Evolutionary conservation across 352 stramenopile species (phyloP), one percentile per base, ranked within the genome.

Genomic region (Saprolegnia parasitica): DNA sequence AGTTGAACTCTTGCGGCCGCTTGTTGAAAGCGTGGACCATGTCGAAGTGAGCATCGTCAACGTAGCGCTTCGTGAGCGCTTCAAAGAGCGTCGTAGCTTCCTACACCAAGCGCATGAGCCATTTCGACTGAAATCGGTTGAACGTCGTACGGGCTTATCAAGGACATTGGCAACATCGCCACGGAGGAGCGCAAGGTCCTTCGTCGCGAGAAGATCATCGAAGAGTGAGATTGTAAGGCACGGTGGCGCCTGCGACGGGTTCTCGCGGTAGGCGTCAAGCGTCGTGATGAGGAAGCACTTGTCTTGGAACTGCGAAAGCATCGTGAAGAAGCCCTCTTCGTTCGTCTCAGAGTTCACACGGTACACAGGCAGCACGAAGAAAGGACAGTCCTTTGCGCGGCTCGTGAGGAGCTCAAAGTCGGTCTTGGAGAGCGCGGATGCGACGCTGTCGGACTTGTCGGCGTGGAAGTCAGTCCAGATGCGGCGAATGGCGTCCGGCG

Each of bases 241-340:
- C 18, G 88, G 88, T 39, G 85, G 83, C 16, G 88, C 88, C 2
- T 79, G 75, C 3, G 73, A 74, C 16, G 88, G 87, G 78, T 95
- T 90, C 74, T 94, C 82, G 67, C 91, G 91, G 77, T 93, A 96
- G 13, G 84, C 87, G 49, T 96, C 88, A 16, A 96, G 76, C 71
- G 88, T 94, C 52, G 88, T 96, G 65, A 95, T 56, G 11, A 96
- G 72, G 57, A 94, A 95, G 74, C 86, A 93, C 71, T 86, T 92
- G 71, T 93, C 85, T 76, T 95, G 88, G 77, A 93, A 94, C 74
- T 96, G 88, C 57, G 82, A 91, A 62, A 96, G 61, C 82, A 96
- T 89, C 67, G 90, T 94, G 78, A 96, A 94, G 65, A 89, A 95
- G 1, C 87, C 87, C 0, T 84, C 80, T 65, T 95, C 78, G 26